Evolutionary conservation across 345 rosid genomes (phyloP).

Genomic region (Corymbia maculata): DNA sequence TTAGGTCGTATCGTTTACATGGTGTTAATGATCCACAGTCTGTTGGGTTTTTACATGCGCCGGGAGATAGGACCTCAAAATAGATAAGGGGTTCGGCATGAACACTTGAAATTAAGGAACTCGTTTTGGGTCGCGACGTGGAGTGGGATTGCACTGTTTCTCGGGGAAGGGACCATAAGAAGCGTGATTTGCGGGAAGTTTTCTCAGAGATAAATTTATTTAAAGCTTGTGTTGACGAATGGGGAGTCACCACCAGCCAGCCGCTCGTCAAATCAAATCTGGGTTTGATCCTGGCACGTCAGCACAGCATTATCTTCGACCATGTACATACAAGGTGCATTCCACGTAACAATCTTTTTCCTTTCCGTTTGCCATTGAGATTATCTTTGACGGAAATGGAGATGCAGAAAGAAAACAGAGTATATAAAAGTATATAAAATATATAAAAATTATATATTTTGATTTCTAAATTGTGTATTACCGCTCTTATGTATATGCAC

Average conservation of each 20-base stretch:
- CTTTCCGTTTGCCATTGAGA: not conserved
- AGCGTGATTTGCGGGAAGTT: not conserved
- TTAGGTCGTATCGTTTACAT: too few relatives aligned
- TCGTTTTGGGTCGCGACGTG: too few relatives aligned
- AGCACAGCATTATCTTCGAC: not conserved
- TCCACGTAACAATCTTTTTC: not conserved
- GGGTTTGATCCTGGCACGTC: not conserved
- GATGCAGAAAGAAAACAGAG: too few relatives aligned
- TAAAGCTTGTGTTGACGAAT: not conserved
- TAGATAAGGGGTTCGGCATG: not conserved
- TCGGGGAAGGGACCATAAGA: not conserved
- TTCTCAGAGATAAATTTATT: not conserved
- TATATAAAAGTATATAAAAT: too few relatives aligned
- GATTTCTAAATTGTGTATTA: too few relatives aligned
- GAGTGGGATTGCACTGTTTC: not conserved
- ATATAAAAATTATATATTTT: too few relatives aligned
- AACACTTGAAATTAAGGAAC: too few relatives aligned
- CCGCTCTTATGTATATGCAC: too few relatives aligned
- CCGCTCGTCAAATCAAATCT: not conserved
- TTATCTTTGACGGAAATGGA: not conserved
- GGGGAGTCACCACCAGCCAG: not conserved
- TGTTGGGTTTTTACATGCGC: too few relatives aligned
- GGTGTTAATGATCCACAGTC: too few relatives aligned
- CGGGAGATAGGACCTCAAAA: not conserved
- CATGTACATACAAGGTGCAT: not conserved